phyloP scores from a whole-genome alignment of 73 alveolate genomes.

The Paramecium sexaurelia region DNA sequence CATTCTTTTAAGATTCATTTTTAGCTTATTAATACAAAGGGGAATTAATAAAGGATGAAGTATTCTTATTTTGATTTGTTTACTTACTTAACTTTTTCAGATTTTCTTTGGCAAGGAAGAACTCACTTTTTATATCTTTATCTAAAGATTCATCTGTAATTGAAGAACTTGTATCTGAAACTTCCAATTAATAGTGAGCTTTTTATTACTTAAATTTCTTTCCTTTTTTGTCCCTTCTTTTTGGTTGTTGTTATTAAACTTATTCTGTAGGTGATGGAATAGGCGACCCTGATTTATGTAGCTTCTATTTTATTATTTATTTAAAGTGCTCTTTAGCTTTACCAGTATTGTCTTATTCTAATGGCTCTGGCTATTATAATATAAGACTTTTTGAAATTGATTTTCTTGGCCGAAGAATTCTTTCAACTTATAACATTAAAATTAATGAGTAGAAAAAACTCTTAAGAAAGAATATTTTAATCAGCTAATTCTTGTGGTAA shows the following conservation, averaged over 20 bases:
- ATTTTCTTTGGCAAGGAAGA: not conserved
- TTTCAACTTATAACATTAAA: constrained; percentile 3
- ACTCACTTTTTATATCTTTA: not conserved
- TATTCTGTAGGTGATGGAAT: not conserved
- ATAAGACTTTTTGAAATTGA: not conserved
- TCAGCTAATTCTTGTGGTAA: not conserved
- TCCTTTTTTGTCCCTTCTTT: not conserved
- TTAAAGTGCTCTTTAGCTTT: not conserved
- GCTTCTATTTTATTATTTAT: not conserved
- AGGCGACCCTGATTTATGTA: not conserved
- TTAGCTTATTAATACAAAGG: not conserved
- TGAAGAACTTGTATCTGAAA: not conserved
- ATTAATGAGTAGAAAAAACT: not conserved
- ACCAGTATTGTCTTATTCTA: not conserved
- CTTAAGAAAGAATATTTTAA: not conserved
- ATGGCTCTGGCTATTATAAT: not conserved
- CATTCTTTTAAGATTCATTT: not conserved
- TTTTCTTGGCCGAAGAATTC: not conserved
- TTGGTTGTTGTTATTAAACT: not conserved
- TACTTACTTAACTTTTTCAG: not conserved
- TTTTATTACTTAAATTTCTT: not conserved
- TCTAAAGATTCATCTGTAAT: constrained; percentile 5
- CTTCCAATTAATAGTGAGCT: not conserved
- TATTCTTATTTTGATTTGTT: not conserved
- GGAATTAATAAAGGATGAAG: not conserved